Base-by-base conservation (phyloP, 176 grass and related monocot species). In the Lolium multiflorum region DNA sequence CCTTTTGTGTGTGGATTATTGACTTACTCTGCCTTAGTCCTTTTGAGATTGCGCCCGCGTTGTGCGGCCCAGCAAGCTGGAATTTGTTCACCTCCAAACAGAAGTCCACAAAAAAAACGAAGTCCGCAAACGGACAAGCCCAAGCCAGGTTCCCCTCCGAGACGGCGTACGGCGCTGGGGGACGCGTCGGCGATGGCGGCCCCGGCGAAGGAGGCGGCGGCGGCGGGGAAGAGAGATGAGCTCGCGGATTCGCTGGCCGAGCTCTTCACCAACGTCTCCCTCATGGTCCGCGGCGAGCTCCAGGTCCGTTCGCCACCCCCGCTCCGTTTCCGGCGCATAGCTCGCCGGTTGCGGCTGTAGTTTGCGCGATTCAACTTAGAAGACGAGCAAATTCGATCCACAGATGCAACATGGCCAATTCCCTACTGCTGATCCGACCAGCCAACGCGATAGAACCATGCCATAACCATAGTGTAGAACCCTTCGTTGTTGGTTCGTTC, bases 281-380 rank as follows among this genome's bases (percentile, higher is more conserved):
- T 87, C 71, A 99, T 94, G 94, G 88, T 96, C 76, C 90, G 93
- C 90, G 90, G 92, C 82, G 94, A 99, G 86, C 94, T 99, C 46
- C 90, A 99, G 97, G 97, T 94, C 9, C 12, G 52, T n/a, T 6
- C 6, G 20, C 38, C 37, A 59, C 43, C 14, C 20, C 74, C 47
- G 22, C 86, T 5, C 14, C 21, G 56, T 74, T 1, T 47, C 46
- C 8, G 46, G 46, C 46, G 11, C 46, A 47, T 6, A 15, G 26
- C 18, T 49, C 56, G 1, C 63, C 11, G 2, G 7, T 44, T 60
- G n/a, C 46, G 17, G 46, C 47, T 31, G 14, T 31, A 26, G 35
- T 44, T 44, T 47, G 18, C 31, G 21, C 9, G 10, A 6, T 24
- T 9, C 4, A 18, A 26, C 7, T 5, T 21, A 10, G 21, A 11